These are phyloP conservation scores for Carex scoparia DNA, from an alignment of 176 grass and related monocot species.

Conservation along the genomic window DNA sequence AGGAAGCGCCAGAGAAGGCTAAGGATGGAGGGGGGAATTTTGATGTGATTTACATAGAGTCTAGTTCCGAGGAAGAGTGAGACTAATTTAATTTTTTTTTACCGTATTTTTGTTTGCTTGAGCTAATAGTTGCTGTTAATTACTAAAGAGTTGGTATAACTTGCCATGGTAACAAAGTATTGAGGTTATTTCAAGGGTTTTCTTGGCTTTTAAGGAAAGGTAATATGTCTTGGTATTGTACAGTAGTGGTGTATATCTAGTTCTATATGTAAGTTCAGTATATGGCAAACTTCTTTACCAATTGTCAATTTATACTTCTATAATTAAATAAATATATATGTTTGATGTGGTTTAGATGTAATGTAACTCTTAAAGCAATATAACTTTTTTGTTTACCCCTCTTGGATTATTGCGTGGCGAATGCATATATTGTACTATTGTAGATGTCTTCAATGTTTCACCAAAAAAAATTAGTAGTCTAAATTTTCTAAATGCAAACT, in stretches of 20 bases:
- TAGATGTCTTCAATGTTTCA: no score
- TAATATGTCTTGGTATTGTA: neutral
- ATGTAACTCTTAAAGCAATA: no score
- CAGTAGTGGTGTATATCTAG: neutral
- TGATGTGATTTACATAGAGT: neutral
- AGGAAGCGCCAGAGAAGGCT: neutral
- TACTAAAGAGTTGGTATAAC: neutral
- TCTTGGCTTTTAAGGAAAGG: neutral
- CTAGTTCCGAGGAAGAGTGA: conserved; percentile 13
- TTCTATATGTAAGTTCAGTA: neutral
- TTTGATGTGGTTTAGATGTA: no score
- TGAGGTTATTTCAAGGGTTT: neutral
- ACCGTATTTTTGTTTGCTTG: no score
- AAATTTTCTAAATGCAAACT: no score
- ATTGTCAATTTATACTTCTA: no score
- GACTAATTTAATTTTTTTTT: neutral
- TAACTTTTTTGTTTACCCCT: no score
- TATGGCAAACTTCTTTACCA: neutral
- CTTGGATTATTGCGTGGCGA: no score
- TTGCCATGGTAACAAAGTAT: neutral
- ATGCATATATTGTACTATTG: no score
- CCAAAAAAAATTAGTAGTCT: no score
- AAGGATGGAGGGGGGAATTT: neutral
- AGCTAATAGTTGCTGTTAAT: neutral
- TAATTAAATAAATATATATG: no score